These are phyloP conservation scores for Periglandula ipomoeae DNA, from an alignment of 2,329 filamentous ascomycete species.

Conservation along the genomic window DNA sequence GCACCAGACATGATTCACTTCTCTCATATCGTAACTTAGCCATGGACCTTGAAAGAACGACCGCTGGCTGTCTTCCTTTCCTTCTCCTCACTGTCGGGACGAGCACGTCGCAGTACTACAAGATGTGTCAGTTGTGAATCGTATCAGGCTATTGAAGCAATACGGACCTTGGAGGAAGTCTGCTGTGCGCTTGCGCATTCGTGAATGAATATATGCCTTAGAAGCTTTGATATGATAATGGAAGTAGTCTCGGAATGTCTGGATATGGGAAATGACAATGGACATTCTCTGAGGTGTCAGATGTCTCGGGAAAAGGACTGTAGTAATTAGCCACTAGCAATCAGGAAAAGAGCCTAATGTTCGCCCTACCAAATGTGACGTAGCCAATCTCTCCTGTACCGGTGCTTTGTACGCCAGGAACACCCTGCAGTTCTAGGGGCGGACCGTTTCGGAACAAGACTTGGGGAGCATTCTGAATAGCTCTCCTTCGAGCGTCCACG, in stretches of 20 bases:
- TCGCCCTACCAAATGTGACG: constrained; percentile 82
- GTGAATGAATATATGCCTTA: constrained; percentile 97
- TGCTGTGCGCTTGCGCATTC: constrained; percentile 94
- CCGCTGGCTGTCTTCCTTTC: constrained; percentile 97
- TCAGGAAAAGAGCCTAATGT: not conserved
- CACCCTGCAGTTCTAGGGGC: constrained; percentile 79
- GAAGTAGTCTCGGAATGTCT: constrained; percentile 99
- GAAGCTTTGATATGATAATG: constrained; percentile 99
- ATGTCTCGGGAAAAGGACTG: constrained; percentile 93
- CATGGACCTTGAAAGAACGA: constrained; percentile 67
- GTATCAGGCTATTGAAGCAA: not conserved
- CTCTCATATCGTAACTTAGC: constrained; percentile 11
- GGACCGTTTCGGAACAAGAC: constrained; percentile 94
- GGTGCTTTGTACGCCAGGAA: constrained; percentile 70
- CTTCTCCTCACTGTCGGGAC: constrained; percentile 93
- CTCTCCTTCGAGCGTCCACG: constrained; percentile 86
- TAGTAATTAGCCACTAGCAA: constrained; percentile 12
- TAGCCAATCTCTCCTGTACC: constrained; percentile 87
- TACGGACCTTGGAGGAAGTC: constrained; percentile 89
- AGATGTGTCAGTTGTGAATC: constrained; percentile 17
- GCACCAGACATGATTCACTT: not conserved
- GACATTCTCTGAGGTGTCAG: constrained; percentile 82
- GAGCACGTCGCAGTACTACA: constrained; percentile 84
- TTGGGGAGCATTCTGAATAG: constrained; percentile 96
- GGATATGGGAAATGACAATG: constrained; percentile 96